Conservation (phyloP, 2,329 filamentous ascomycete genomes). For the Ascochyta koolunga region DNA sequence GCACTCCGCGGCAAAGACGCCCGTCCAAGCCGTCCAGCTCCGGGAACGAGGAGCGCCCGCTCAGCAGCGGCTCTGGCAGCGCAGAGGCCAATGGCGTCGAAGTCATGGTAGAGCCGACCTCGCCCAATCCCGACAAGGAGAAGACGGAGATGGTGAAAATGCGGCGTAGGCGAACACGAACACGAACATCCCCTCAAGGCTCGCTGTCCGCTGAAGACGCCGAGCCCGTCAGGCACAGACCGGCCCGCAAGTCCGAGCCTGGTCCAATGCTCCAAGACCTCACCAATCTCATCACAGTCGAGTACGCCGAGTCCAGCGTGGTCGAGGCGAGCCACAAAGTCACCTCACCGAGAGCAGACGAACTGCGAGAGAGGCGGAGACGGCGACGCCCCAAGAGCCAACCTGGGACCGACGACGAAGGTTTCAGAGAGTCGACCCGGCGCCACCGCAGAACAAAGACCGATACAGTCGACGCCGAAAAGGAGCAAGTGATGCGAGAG, state of each 20-base stretch:
- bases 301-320: conserved; percentile 33
- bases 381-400: conserved; percentile 35
- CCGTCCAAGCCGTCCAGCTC: conserved; percentile 40
- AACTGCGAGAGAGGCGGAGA: conserved; percentile 37
- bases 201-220: conserved; percentile 43
- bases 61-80: conserved; percentile 43
- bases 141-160: conserved; percentile 36
- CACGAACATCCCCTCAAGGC: conserved; percentile 38
- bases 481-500: conserved; percentile 25
- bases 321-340: conserved; percentile 19
- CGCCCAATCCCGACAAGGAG: conserved; percentile 23
- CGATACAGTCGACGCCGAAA: conserved; percentile 30
- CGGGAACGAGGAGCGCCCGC: conserved; percentile 41
- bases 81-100: conserved; percentile 31
- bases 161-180: conserved; percentile 34
- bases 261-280: conserved; percentile 29
- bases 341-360: conserved; percentile 25
- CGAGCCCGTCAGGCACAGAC: conserved; percentile 25
- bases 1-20: conserved; percentile 30
- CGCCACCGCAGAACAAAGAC: conserved; percentile 36
- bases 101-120: conserved; percentile 22
- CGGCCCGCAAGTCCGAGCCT: conserved; percentile 32
- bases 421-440: conserved; percentile 28
- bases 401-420: conserved; percentile 33
- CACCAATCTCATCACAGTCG: conserved; percentile 34